phyloP scores from a whole-genome alignment of 306 rosid species.

The Castanopsis chinensis region DNA sequence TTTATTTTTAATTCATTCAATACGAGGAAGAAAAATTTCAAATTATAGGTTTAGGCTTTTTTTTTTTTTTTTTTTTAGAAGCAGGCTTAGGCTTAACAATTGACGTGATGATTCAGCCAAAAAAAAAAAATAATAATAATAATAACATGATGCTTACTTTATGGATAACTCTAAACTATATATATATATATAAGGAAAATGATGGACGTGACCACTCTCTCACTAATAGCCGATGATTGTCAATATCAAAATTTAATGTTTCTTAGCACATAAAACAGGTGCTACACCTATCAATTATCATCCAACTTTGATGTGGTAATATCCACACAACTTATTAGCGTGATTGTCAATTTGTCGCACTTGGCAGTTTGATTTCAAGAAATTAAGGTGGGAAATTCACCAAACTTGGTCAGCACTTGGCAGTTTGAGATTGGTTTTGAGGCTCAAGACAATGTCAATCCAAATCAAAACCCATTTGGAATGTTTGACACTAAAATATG shows the following conservation, averaged over 20 bases:
- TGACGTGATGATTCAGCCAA: too few relatives aligned
- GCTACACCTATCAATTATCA: neutral
- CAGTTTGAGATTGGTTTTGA: neutral
- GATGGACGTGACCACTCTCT: neutral
- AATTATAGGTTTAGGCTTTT: too few relatives aligned
- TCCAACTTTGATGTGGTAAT: neutral
- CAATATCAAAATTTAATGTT: neutral
- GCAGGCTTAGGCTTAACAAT: too few relatives aligned
- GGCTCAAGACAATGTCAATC: neutral
- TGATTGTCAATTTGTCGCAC: too few relatives aligned
- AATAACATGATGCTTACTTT: neutral
- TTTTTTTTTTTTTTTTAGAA: too few relatives aligned
- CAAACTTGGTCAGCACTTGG: neutral
- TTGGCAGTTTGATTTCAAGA: neutral
- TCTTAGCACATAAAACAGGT: neutral
- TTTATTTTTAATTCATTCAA: too few relatives aligned
- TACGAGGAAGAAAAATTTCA: too few relatives aligned
- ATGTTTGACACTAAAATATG: neutral
- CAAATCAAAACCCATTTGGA: neutral
- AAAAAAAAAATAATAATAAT: too few relatives aligned
- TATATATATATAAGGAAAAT: neutral
- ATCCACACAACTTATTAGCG: too few relatives aligned
- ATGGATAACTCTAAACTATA: neutral
- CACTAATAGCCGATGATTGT: neutral
- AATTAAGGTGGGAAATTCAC: neutral